Evolutionary conservation across 2,329 filamentous ascomycete genomes (phyloP), one percentile per base, ranked within the genome.

Genomic region (Microsporum audouinii): DNA sequence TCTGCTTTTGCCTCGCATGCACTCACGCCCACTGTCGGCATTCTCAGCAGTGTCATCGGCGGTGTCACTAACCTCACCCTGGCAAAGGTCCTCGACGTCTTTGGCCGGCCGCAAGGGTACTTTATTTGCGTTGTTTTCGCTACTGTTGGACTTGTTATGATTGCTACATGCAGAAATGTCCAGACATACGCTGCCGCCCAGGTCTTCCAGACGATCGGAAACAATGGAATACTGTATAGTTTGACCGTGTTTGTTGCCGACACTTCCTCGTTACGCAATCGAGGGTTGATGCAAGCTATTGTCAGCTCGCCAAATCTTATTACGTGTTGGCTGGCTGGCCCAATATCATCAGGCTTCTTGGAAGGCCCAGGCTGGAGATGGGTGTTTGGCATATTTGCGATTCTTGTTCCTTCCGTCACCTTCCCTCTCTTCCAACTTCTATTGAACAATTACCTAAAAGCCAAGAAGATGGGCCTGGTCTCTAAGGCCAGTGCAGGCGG

Each of bases 11-110:
- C 73, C 27, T 66, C 72, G 5, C 82, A 84, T 66, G 81, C 80
- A 0, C 71, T 84, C 58, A 76, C 79, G 0, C 73, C 80, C 0
- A 76, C 79, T 6, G 82, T 80, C 6, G 69, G 69, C 41, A 78
- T 85, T 64, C 75, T 85, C 53, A 73, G 81, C 12, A 77, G 70
- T 63, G 71, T 84, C 36, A 78, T 85, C 43, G 78, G 77, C 31
- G 83, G 81, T 36, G 71, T 84, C 33, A 72, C 77, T 60, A 82
- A 82, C 67, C 74, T 86, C 14, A 79, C 82, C 1, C 73, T 82
- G 27, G 82, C 84, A 58, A 86, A 85, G 69, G 73, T 85, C n/a
- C 73, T 86, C 58, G 80, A 86, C 71, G 74, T 83, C 49, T 86
- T 80, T 78, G 84, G 82, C 27, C 80, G 84, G 17, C 76, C 82